phyloP scores from a whole-genome alignment of 1,139 yeast species.

The Geotrichum aggregatum region DNA sequence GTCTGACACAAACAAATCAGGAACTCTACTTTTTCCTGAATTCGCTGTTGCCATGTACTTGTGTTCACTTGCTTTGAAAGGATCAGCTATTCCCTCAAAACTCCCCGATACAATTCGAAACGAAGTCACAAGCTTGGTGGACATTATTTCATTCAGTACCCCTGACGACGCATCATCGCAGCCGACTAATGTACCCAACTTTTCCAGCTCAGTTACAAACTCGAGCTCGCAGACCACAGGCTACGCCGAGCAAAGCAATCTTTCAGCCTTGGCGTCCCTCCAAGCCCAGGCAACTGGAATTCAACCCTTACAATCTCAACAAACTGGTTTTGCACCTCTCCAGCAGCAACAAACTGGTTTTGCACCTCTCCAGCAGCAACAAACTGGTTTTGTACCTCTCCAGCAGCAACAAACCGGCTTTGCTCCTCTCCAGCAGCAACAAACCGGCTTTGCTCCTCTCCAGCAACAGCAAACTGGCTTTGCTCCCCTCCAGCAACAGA shows the following conservation, averaged over 20 bases:
- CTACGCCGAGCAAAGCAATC: constrained; percentile 34
- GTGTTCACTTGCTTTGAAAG: constrained; percentile 72
- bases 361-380: constrained; percentile 39
- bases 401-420: constrained; percentile 42
- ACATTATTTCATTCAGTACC: constrained; percentile 75
- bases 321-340: constrained; percentile 35
- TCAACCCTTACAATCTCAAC: constrained; percentile 28
- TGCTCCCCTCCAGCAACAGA: constrained; percentile 29
- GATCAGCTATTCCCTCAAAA: constrained; percentile 67
- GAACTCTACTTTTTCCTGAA: constrained; percentile 84
- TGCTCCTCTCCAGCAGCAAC: constrained; percentile 35
- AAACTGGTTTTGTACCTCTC: constrained; percentile 38
- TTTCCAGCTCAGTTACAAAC: constrained; percentile 25
- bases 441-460: constrained; percentile 40
- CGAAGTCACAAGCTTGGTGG: constrained; percentile 84
- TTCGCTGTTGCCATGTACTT: constrained; percentile 90
- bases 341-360: constrained; percentile 39
- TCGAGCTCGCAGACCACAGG: constrained; percentile 17
- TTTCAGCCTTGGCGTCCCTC: constrained; percentile 39
- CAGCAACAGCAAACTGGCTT: constrained; percentile 43
- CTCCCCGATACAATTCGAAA: constrained; percentile 70
- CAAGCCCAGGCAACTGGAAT: constrained; percentile 44
- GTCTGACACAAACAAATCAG: constrained; percentile 82
- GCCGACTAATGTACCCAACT: constrained; percentile 36
- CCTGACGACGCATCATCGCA: constrained; percentile 48